Base-by-base conservation (phyloP, 345 rosid species). In the Euclidium syriacum region DNA sequence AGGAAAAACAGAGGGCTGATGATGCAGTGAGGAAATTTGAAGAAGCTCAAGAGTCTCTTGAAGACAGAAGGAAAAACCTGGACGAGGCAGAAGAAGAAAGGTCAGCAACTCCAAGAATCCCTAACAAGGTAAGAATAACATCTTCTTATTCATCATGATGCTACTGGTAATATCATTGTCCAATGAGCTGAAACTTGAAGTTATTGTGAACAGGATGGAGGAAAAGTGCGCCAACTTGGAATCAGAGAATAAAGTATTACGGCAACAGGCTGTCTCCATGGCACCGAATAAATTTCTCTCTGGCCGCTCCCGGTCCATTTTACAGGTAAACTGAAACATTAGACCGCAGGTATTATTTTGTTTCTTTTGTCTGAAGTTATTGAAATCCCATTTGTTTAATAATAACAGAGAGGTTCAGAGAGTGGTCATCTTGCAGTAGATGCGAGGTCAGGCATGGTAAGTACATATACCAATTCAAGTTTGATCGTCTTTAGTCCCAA, bases 201-300 rank as follows among this genome's bases (percentile, higher is more conserved):
- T 46, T 57, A 23, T 60, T n/a, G 19, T 71, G 74, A 73, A 59
- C 62, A 91, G 98, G 78, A 74, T 83, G 68, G 98, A 91, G 73
- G 98, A 91, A 78, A 91, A 86, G 75, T 79, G 87, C 43, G 52
- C 65, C 32, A 91, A 91, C 67, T 62, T 86, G 63, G 96, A 86
- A 73, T 91, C 98, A 10, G 98, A 88, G 77, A 88, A 88, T 64
- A 80, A 84, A 86, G 98, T 91, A 20, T 79, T 91, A 39, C 77
- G 96, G 39, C 98, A 91, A 67, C 98, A 91, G 72, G 96, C 96
- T 51, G 88, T 91, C 55, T 84, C 96, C 23, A 81, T 91, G 84
- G 83, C 98, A 64, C 95, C 98, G n/a, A 91, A 81, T 52, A 88
- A 84, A 72, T 86, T 86, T 78, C 88, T 91, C 57, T 88, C 98